Evolutionary conservation across 2,329 filamentous ascomycete species (phyloP).

Genomic region (Trichoderma endophyticum): DNA sequence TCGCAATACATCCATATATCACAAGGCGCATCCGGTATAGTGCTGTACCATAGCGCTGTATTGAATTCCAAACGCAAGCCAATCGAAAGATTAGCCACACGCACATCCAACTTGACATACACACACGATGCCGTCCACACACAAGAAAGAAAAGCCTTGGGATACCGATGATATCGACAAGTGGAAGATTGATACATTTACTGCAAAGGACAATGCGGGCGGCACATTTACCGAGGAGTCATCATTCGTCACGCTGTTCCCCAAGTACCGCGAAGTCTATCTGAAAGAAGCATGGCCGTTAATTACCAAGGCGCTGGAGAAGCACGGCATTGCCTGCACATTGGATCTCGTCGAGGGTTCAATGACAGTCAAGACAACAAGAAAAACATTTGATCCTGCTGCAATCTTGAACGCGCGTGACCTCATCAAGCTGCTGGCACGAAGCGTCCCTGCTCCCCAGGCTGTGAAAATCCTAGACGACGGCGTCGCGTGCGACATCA

Average conservation of each 20-base stretch:
- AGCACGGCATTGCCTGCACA: constrained; percentile 82
- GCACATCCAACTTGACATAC: not conserved
- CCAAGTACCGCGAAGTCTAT: constrained; percentile 94
- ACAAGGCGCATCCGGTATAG: not conserved
- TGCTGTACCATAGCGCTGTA: not conserved
- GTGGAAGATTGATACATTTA: constrained; percentile 90
- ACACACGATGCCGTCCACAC: constrained; percentile 72
- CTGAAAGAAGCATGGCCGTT: constrained; percentile 90
- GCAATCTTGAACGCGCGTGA: constrained; percentile 92
- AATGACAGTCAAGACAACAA: constrained; percentile 95
- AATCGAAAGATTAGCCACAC: not conserved
- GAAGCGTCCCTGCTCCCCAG: constrained; percentile 89
- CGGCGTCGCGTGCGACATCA: constrained; percentile 86
- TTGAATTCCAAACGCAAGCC: too few relatives aligned
- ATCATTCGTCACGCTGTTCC: constrained; percentile 82
- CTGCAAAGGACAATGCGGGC: constrained; percentile 75
- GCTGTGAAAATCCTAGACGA: constrained; percentile 94
- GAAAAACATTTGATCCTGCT: constrained; percentile 87
- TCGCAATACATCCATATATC: not conserved
- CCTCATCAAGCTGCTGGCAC: constrained; percentile 85
- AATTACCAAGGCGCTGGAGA: constrained; percentile 82
- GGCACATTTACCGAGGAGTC: constrained; percentile 92
- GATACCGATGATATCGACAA: constrained; percentile 97
- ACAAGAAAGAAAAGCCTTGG: constrained; percentile 90
- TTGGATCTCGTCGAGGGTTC: constrained; percentile 92